A percentile compares a stretch with the other conserved stretches of the same genome.
phyloP scores from a whole-genome alignment of 148 eudicot genomes.

The Polygonum aviculare region DNA sequence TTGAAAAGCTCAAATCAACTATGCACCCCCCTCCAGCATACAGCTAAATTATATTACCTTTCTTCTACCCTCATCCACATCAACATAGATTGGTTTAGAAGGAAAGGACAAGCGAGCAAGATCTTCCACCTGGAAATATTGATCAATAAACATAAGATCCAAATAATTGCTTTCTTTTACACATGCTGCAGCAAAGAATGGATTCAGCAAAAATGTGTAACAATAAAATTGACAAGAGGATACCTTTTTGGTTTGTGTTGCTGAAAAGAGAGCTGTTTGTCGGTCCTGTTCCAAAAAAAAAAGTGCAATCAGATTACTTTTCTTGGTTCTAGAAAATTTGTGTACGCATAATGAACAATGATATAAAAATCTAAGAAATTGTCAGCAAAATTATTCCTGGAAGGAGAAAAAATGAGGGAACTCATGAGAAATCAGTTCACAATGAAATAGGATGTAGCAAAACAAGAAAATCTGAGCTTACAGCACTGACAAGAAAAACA shows the following conservation, averaged over 20 bases:
- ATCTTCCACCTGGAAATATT: slow-evolving; percentile 61
- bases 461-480: too few relatives aligned
- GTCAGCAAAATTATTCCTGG: too few relatives aligned
- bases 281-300: slow-evolving; percentile 37
- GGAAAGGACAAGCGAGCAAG: slow-evolving; percentile 87
- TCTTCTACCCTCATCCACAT: slow-evolving; percentile 77
- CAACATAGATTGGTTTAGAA: slow-evolving; percentile 57
- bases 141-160: not conserved
- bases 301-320: not conserved
- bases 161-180: not conserved
- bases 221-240: not conserved
- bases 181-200: not conserved
- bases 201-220: not conserved
- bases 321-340: not conserved
- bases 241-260: slow-evolving; percentile 97
- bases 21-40: not conserved
- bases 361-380: not conserved
- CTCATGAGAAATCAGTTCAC: too few relatives aligned
- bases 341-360: not conserved
- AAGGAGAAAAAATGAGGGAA: too few relatives aligned
- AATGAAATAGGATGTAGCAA: too few relatives aligned
- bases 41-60: slow-evolving; percentile 32
- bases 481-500: too few relatives aligned
- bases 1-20: slow-evolving; percentile 2
- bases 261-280: slow-evolving; percentile 95